Evolutionary conservation across 2,329 filamentous ascomycete genomes (phyloP).

Genomic region (Diatrype stigma): DNA sequence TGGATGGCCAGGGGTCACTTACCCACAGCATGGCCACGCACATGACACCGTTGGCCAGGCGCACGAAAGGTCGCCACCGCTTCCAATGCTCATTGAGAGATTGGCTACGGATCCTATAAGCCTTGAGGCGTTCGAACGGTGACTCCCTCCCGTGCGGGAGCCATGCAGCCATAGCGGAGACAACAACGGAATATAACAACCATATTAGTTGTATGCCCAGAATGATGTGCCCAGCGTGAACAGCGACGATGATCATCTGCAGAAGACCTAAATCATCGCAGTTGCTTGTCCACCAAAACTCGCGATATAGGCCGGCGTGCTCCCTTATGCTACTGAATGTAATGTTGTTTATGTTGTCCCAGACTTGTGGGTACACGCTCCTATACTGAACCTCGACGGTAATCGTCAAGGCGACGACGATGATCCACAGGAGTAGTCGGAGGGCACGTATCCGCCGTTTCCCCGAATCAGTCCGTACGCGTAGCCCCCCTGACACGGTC

Average conservation of each 20-base stretch:
- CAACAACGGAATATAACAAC: not conserved
- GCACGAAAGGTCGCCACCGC: not conserved
- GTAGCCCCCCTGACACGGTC: not conserved
- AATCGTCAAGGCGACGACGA: not conserved
- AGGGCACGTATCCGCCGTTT: too few relatives aligned
- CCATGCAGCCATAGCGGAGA: too few relatives aligned
- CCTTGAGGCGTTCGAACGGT: too few relatives aligned
- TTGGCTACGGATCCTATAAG: too few relatives aligned
- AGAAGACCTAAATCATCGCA: not conserved
- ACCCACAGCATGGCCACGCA: not conserved
- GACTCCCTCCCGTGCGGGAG: too few relatives aligned
- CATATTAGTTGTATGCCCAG: not conserved
- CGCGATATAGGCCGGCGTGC: not conserved
- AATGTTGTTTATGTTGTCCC: too few relatives aligned
- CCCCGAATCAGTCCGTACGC: too few relatives aligned
- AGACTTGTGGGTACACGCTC: too few relatives aligned
- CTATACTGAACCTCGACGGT: not conserved
- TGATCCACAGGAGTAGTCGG: not conserved
- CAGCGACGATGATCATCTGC: not conserved
- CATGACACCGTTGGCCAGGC: not conserved
- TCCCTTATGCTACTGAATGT: too few relatives aligned
- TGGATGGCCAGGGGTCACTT: not conserved
- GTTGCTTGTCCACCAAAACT: not conserved
- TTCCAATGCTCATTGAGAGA: too few relatives aligned
- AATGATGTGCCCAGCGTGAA: not conserved